Evolutionary conservation across 768 basidiomycete species (phyloP), one percentile per base, ranked within the genome.

Genomic region (Clathrus columnatus): DNA sequence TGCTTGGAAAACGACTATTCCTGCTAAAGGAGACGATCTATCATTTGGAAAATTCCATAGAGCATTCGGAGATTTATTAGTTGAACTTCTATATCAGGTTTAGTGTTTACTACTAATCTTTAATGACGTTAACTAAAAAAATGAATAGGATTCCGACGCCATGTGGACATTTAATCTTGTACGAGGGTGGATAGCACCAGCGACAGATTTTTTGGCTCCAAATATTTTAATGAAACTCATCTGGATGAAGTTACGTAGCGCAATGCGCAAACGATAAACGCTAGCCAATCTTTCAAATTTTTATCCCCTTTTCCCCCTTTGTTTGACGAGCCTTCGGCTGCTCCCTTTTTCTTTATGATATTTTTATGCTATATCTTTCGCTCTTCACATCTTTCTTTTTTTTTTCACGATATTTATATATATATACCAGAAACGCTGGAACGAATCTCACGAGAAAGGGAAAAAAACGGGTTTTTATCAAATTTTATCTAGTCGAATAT

Each of bases 21-120:
- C 60, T 16, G 26, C 50, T 17, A 27, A 49, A 14, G 61, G 61
- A 7, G 61, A 62, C 21, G 45, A 54, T 48, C 43, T 48, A 5
- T 18, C 24, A 2, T 46, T 46, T 46, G 53, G 53, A 17, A 46
- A 24, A 18, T 47, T 43, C 27, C 24, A 20, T 11, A 43, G 53
- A 16, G 43, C 44, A 16, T 54, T 27, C 29, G 45, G 45, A 23
- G 16, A 21, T 30, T 26, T 41, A 5, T 11, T 53, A 17, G 17
- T 43, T 8, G 36, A 43, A 11, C 42, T 53, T 20, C 20, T 53
- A 43, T 11, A 23, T 17, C 28, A 53, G n/a, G 36, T 23, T 46
- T 18, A 23, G 18, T 16, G 16, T 23, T 47, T 20, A 23, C 21
- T 11, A 23, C 21, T 11, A 14, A 2, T 47, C 21, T 23, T 20